Percentiles rank a stretch among this genome's conserved stretches.
These are phyloP conservation scores for Spironucleus salmonicida DNA, from an alignment of 208 protist species.

Conservation along the genomic window DNA sequence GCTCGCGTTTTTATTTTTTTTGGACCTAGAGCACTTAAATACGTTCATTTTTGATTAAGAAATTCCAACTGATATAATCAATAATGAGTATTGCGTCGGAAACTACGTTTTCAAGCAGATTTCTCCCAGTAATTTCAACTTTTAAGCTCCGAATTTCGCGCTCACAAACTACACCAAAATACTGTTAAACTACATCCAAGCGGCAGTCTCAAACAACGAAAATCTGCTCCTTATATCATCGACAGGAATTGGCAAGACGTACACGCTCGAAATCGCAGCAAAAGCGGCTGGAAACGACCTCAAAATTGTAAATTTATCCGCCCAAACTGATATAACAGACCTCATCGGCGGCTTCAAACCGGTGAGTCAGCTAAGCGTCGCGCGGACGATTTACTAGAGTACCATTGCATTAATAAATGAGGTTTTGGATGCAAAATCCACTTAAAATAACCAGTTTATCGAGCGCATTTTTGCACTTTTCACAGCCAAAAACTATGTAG, in stretches of 20 bases:
- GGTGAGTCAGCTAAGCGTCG: conserved; percentile 63
- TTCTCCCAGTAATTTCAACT: neutral
- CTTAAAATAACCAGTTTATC: neutral
- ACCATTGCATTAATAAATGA: conserved; percentile 74
- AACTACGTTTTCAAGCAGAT: neutral
- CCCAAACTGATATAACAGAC: conserved; percentile 92
- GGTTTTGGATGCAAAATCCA: conserved; percentile 58
- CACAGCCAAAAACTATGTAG: neutral
- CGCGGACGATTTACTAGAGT: conserved; percentile 53
- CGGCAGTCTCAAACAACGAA: conserved; percentile 67
- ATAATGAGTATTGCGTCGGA: neutral
- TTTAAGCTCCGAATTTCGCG: conserved; percentile 59
- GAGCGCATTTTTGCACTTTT: neutral
- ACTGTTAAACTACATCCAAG: conserved; percentile 75
- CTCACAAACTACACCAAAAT: conserved; percentile 69
- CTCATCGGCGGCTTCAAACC: conserved; percentile 97
- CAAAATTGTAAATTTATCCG: conserved; percentile 81
- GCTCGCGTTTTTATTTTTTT: neutral
- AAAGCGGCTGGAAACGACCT: conserved; percentile 55
- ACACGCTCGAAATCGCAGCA: conserved; percentile 61
- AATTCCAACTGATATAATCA: neutral
- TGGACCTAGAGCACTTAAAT: neutral
- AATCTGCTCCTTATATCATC: conserved; percentile 83
- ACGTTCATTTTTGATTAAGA: neutral
- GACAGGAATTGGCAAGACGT: conserved; percentile 86